Evolutionary conservation across 129 eudicot genomes (phyloP).

Genomic region (Chrysanthemum lavandulifolium): DNA sequence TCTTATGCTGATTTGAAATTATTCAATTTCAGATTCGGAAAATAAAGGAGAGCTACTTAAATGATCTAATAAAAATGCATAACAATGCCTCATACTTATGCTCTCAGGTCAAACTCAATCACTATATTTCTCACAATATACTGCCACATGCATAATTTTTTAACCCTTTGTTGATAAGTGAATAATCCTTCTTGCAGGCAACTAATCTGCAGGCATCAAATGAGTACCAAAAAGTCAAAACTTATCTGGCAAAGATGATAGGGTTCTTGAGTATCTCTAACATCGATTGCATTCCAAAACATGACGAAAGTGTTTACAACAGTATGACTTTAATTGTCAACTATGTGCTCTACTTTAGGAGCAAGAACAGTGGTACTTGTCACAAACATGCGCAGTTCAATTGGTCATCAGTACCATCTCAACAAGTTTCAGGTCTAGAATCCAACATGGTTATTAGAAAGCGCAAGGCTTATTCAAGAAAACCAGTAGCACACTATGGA

Average conservation of each 20-base stretch:
- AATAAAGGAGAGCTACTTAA: slow-evolving; percentile 9
- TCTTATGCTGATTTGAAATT: slow-evolving; percentile 1
- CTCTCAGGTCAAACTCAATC: slow-evolving; percentile 18
- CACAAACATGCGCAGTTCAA: neutral
- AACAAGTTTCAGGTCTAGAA: slow-evolving; percentile 13
- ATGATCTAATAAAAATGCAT: neutral
- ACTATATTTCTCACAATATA: slow-evolving; percentile 2
- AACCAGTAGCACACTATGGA: neutral
- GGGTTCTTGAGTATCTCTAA: slow-evolving; percentile 17
- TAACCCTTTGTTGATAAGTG: neutral
- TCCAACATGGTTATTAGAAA: neutral
- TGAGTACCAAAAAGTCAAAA: neutral
- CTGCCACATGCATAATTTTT: neutral
- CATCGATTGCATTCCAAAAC: neutral
- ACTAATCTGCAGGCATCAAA: neutral
- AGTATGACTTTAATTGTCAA: slow-evolving; percentile 14
- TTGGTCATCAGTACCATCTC: slow-evolving; percentile 2
- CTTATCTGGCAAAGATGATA: slow-evolving; percentile 20
- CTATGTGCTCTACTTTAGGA: slow-evolving; percentile 4
- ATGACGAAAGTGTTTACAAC: neutral
- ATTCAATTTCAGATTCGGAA: slow-evolving; percentile 17
- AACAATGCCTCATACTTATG: neutral
- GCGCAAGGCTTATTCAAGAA: slow-evolving; percentile 18
- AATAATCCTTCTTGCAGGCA: slow-evolving; percentile 21
- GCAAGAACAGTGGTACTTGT: slow-evolving; percentile 1